Percentiles rank a stretch among this genome's conserved stretches.
Evolutionary conservation across 768 basidiomycete genomes (phyloP).

Genomic region (Lactarius deliciosus): DNA sequence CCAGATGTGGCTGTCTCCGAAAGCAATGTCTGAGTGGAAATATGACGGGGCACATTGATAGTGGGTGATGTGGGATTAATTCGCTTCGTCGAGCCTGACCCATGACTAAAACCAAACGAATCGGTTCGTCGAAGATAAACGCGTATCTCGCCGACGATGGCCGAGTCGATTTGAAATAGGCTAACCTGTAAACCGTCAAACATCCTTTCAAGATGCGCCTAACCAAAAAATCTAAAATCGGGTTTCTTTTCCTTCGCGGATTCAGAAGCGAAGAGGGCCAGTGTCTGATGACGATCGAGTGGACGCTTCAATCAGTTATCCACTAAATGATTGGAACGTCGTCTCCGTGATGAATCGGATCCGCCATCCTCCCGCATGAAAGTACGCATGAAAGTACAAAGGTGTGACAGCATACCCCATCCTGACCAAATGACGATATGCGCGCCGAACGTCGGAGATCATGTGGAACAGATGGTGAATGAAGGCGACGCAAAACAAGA

Average conservation of each 20-base stretch:
- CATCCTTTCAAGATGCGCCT: not conserved
- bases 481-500: not conserved
- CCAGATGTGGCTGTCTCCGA: constrained; percentile 78
- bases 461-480: not conserved
- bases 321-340: not conserved
- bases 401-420: not conserved
- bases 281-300: not conserved
- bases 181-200: constrained; percentile 48
- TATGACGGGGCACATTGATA: not conserved
- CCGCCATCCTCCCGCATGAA: not conserved
- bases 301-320: not conserved
- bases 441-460: not conserved
- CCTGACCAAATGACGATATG: not conserved
- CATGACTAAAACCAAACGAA: constrained; percentile 55
- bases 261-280: constrained; percentile 13
- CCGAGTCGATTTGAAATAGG: constrained; percentile 61
- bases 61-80: not conserved
- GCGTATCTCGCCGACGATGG: constrained; percentile 83
- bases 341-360: constrained; percentile 3
- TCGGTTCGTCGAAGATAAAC: constrained; percentile 63
- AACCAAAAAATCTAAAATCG: not conserved
- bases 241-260: not conserved
- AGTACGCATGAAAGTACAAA: not conserved
- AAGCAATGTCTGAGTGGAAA: constrained; percentile 59
- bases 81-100: not conserved